phyloP scores from a whole-genome alignment of 805 yeast species.

The Saccharomycopsis sp. region DNA sequence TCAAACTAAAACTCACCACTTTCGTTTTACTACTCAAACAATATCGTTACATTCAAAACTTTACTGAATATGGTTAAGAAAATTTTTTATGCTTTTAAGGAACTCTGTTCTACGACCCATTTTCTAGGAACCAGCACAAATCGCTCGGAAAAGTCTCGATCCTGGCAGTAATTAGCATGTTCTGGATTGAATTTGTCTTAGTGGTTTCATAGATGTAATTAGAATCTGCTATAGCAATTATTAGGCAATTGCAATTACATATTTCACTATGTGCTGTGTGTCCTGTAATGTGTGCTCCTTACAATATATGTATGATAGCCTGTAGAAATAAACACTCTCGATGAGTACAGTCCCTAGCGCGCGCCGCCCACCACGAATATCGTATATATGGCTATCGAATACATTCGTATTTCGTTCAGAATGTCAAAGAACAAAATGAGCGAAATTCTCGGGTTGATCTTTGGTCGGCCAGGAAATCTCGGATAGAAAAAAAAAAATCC shows the following conservation, averaged over 20 bases:
- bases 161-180: not conserved
- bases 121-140: not conserved
- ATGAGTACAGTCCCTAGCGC: too few relatives aligned
- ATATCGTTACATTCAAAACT: too few relatives aligned
- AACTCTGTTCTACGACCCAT: not conserved
- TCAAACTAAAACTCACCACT: not conserved
- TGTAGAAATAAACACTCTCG: too few relatives aligned
- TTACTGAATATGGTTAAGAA: not conserved
- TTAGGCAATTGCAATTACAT: not conserved
- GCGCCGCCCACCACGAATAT: too few relatives aligned
- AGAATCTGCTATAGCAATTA: not conserved
- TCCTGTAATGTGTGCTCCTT: too few relatives aligned
- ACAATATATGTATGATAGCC: too few relatives aligned
- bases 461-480: not conserved
- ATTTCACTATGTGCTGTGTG: not conserved
- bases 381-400: too few relatives aligned
- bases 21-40: not conserved
- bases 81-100: not conserved
- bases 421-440: not conserved
- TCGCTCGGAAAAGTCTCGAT: not conserved
- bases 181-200: not conserved
- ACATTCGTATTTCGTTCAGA: not conserved
- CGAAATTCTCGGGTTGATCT: not conserved
- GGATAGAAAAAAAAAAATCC: not conserved
- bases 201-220: not conserved